A percentile compares a stretch with the other conserved stretches of the same genome.
phyloP scores from a whole-genome alignment of 345 rosid genomes.

The Populus simonii region DNA sequence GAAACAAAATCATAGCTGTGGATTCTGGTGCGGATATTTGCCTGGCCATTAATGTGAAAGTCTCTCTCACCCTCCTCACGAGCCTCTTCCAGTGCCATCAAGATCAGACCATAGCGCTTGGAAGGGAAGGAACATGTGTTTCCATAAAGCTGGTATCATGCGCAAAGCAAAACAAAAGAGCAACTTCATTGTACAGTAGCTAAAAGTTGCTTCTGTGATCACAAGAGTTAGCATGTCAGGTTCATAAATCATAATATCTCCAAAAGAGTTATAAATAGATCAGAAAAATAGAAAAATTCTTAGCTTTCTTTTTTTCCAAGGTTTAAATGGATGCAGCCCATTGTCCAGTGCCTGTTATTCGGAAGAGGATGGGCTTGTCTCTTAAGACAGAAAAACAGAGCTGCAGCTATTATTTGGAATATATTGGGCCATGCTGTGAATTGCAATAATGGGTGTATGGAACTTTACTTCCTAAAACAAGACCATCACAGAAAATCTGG shows the following conservation, averaged over 20 bases:
- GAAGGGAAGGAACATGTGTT: neutral
- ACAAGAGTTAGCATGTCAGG: neutral
- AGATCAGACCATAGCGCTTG: conserved; percentile 30
- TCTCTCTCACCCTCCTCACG: neutral
- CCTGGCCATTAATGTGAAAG: conserved; percentile 30
- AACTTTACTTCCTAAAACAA: neutral
- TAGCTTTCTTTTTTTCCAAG: neutral
- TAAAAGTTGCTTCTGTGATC: neutral
- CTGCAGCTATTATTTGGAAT: neutral
- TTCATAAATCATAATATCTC: neutral
- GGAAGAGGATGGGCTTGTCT: neutral
- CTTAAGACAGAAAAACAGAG: neutral
- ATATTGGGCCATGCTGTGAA: neutral
- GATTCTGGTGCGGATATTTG: conserved; percentile 33
- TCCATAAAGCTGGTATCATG: conserved; percentile 9
- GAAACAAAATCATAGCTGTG: conserved; percentile 31
- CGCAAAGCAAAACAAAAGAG: neutral
- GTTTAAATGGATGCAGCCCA: neutral
- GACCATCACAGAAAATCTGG: neutral
- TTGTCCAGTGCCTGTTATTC: neutral
- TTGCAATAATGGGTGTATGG: neutral
- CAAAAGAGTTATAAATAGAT: neutral
- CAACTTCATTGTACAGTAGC: neutral
- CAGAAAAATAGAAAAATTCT: too few relatives aligned
- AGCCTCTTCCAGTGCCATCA: neutral